Base-by-base conservation (phyloP, 1,284 basidiomycete genomes). In the Calocybe gambosa region DNA sequence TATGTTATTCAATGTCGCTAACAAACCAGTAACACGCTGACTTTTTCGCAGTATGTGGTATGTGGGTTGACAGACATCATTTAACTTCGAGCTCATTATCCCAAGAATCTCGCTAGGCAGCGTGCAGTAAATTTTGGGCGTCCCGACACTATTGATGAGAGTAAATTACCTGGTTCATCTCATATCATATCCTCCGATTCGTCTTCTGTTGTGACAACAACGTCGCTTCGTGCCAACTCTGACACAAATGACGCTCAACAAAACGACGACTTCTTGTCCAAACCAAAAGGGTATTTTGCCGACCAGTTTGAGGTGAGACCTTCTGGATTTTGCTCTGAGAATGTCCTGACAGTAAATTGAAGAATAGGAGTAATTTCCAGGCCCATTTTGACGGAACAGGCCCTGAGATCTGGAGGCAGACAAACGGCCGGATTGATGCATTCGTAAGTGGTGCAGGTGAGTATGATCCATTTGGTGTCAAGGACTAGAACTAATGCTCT, bases 341-440 rank as follows among this genome's bases (percentile, higher is more conserved):
- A 20, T 21, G 28, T 31, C 15, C 20, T 43, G 31, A 33, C 15
- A 21, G 18, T 7, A 28, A 31, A 5, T 0, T 21, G n/a, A 29
- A 93, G 83, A 98, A 94, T 63, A 74, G 74, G 51, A 90, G 88
- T 59, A 98, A 99, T 60, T 93, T 85, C 61, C 74, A 85, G 50
- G 93, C 95, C 0, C 96, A 99, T 62, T 92, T 81, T 57, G 68
- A 81, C 29, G 89, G 90, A 1, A 99, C 95, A 0, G 96, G 92
- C 0, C 93, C 93, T 0, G 96, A 99, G 67, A 93, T 99, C 33
- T 93, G 93, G 85, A 74, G 85, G 42, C 96, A 99, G 61, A 93
- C 91, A 0, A 85, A 82, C 53, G 93, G 93, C 1, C 67, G 70
- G 18, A 56, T 97, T 1, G 78, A 89, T 58, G 93, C 88, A 2